A percentile compares a stretch with the other conserved stretches of the same genome.
Conservation (phyloP, 1,284 basidiomycete species). For the Apiotrichum akiyoshidainum region DNA sequence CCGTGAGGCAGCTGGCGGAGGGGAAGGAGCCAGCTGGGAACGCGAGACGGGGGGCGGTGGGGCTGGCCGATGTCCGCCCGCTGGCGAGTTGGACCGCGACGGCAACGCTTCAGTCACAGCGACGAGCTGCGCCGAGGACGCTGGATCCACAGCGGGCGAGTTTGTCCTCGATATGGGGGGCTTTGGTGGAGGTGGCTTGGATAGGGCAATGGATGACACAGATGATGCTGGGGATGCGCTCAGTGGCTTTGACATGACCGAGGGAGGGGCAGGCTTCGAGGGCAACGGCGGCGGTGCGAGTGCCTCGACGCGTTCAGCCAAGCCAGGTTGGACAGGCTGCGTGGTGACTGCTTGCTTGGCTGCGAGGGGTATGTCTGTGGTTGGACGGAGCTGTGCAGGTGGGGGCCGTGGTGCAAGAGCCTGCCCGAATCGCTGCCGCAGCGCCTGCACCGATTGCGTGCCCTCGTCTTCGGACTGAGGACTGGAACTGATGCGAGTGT, state of each 20-base stretch:
- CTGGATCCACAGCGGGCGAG: not conserved
- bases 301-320: too few species aligned
- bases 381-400: not conserved
- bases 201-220: not conserved
- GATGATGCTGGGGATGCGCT: not conserved
- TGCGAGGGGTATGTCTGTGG: too few species aligned
- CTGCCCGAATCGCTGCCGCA: conserved; percentile 25
- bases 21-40: not conserved
- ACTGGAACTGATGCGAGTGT: not conserved
- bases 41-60: not conserved
- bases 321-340: too few species aligned
- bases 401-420: not conserved
- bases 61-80: not conserved
- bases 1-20: not conserved
- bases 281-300: too few species aligned
- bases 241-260: not conserved
- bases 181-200: not conserved
- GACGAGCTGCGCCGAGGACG: not conserved
- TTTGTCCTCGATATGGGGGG: not conserved
- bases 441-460: conserved; percentile 24
- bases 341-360: too few species aligned
- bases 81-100: not conserved
- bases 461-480: not conserved
- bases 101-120: not conserved
- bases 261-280: not conserved